phyloP scores from a whole-genome alignment of 345 rosid species.

The Lumnitzera littorea region DNA sequence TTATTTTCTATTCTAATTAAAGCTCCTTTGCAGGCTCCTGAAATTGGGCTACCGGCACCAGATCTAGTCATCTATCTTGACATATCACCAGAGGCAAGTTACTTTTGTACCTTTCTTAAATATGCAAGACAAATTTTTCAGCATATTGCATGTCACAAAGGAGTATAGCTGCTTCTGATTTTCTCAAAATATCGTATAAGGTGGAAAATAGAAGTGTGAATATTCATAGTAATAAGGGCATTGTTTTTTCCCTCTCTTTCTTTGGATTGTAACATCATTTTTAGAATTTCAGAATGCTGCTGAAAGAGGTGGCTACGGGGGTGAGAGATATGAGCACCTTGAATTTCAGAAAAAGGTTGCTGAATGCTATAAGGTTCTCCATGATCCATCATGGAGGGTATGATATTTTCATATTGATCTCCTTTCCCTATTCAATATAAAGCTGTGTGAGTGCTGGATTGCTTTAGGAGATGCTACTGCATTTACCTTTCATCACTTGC shows the following conservation, averaged over 20 bases:
- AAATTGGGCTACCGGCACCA: constrained; percentile 71
- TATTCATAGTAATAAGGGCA: neutral
- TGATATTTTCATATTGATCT: constrained; percentile 1
- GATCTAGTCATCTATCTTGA: constrained; percentile 70
- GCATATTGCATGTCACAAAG: neutral
- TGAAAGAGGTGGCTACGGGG: constrained; percentile 93
- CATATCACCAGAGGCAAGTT: constrained; percentile 65
- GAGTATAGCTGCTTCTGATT: neutral
- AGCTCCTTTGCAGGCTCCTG: constrained; percentile 50
- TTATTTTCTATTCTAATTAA: neutral
- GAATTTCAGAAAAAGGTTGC: constrained; percentile 84
- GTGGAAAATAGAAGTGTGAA: neutral
- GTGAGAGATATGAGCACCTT: constrained; percentile 79
- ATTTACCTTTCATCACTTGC: no score
- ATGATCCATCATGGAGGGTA: constrained; percentile 87
- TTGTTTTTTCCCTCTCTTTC: neutral
- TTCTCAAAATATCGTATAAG: neutral
- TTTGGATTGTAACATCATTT: neutral
- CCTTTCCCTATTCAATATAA: neutral
- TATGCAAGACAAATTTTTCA: neutral
- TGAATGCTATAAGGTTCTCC: constrained; percentile 41
- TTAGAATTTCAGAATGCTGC: constrained; percentile 60
- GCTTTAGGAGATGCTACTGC: neutral
- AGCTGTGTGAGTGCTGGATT: neutral
- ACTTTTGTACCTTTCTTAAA: neutral